phyloP scores from a whole-genome alignment of 192 early-diverging fungal species.

The Coemansia sp. region DNA sequence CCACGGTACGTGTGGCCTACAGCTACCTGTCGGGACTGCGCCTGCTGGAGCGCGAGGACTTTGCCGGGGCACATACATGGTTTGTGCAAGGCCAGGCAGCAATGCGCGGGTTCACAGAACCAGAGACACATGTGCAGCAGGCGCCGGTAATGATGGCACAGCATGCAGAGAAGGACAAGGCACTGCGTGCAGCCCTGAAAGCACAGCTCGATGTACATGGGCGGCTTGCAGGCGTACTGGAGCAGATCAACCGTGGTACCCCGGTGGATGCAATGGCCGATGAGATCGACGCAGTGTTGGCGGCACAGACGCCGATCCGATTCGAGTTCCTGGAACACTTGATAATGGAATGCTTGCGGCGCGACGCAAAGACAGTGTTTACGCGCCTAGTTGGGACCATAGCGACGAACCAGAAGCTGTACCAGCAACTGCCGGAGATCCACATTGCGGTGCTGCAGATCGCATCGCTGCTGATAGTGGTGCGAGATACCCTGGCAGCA shows the following conservation, averaged over 20 bases:
- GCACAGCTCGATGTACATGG: conserved; percentile 25
- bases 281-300: conserved; percentile 25
- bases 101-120: not conserved
- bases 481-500: conserved; percentile 24
- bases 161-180: conserved; percentile 34
- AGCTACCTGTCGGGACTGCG: conserved; percentile 44
- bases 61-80: conserved; percentile 29
- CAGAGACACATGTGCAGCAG: not conserved
- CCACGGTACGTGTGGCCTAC: conserved; percentile 21
- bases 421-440: conserved; percentile 44
- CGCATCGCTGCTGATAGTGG: conserved; percentile 27
- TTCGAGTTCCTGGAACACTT: conserved; percentile 47
- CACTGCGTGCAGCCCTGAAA: conserved; percentile 9
- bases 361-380: conserved; percentile 20
- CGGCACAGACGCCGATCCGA: conserved; percentile 22
- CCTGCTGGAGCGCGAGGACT: conserved; percentile 28
- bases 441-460: conserved; percentile 34
- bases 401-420: conserved; percentile 34
- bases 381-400: conserved; percentile 25
- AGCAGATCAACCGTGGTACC: conserved; percentile 15
- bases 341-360: conserved; percentile 19
- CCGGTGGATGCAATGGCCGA: conserved; percentile 5
- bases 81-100: conserved; percentile 16
- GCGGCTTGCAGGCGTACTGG: conserved; percentile 18
- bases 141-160: conserved; percentile 20